Evolutionary conservation across 2,329 filamentous ascomycete species (phyloP).

Genomic region (Sporothrix inflata): DNA sequence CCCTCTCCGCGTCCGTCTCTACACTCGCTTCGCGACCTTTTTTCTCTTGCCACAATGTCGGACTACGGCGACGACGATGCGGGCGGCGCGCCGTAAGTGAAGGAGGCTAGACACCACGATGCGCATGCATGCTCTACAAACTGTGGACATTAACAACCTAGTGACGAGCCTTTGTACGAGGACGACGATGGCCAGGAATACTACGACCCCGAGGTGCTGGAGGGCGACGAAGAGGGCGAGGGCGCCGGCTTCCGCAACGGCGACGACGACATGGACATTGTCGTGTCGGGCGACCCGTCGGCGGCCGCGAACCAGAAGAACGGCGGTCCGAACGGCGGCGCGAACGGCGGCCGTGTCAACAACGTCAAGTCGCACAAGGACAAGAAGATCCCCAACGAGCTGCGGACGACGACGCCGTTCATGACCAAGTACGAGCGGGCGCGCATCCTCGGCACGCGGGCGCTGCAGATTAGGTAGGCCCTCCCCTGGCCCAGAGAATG

Average conservation of each 20-base stretch:
- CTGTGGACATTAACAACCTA: conserved; percentile 38
- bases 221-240: conserved; percentile 58
- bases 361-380: conserved; percentile 63
- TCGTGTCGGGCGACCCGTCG: conserved; percentile 64
- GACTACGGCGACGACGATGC: conserved; percentile 71
- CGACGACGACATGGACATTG: conserved; percentile 59
- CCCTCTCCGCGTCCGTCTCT: not conserved
- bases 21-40: conserved; percentile 4
- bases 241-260: conserved; percentile 58
- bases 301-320: conserved; percentile 55
- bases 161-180: conserved; percentile 72
- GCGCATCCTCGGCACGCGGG: conserved; percentile 88
- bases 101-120: not conserved
- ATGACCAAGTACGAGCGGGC: conserved; percentile 99
- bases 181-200: conserved; percentile 67
- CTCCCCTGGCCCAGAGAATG: conserved; percentile 36
- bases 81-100: conserved; percentile 57
- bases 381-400: conserved; percentile 88
- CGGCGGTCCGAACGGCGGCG: conserved; percentile 48
- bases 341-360: conserved; percentile 53
- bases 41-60: conserved; percentile 59
- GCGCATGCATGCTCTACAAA: not conserved
- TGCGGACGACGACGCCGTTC: conserved; percentile 92
- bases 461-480: conserved; percentile 93
- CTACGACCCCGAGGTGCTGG: conserved; percentile 59